These are phyloP conservation scores for Leptographium wingfieldii DNA, from an alignment of 2,329 filamentous ascomycete genomes.

Conservation along the genomic window DNA sequence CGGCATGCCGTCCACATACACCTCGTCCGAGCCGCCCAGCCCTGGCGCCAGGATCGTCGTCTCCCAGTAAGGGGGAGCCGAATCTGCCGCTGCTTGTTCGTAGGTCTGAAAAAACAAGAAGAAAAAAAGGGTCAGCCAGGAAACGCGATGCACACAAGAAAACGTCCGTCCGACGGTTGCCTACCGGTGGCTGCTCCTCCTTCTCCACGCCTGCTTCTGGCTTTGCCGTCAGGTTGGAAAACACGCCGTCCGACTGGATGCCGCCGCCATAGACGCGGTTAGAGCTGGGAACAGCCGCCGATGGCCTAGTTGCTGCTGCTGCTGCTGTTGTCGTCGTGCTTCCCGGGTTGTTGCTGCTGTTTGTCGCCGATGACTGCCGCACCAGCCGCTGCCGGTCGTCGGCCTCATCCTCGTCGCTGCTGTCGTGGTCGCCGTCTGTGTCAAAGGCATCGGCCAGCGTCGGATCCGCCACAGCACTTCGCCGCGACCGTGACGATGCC, in stretches of 20 bases:
- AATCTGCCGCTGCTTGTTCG: conserved; percentile 93
- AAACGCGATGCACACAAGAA: not conserved
- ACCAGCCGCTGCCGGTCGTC: conserved; percentile 83
- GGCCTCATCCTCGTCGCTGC: conserved; percentile 70
- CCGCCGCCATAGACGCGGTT: conserved; percentile 56
- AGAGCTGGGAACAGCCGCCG: conserved; percentile 11
- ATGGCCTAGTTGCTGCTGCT: conserved; percentile 18
- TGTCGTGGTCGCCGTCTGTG: conserved; percentile 69
- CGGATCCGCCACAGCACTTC: conserved; percentile 44
- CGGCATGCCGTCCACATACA: conserved; percentile 92
- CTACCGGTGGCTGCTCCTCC: conserved; percentile 86
- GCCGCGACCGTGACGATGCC: conserved; percentile 45
- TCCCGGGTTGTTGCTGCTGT: not conserved
- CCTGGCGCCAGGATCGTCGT: conserved; percentile 94
- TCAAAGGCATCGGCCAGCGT: conserved; percentile 92
- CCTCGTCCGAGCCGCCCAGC: conserved; percentile 79
- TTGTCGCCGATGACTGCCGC: conserved; percentile 24
- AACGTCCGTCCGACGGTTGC: conserved; percentile 17
- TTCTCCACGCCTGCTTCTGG: conserved; percentile 67
- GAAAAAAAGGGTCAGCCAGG: not conserved
- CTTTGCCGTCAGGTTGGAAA: conserved; percentile 87
- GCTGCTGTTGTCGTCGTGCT: conserved; percentile 7
- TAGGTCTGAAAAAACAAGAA: conserved; percentile 53
- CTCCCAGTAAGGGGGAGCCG: conserved; percentile 96
- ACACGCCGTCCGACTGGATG: conserved; percentile 84